Evolutionary conservation across 2,329 filamentous ascomycete genomes (phyloP).

Genomic region (Fusarium albosuccineum): DNA sequence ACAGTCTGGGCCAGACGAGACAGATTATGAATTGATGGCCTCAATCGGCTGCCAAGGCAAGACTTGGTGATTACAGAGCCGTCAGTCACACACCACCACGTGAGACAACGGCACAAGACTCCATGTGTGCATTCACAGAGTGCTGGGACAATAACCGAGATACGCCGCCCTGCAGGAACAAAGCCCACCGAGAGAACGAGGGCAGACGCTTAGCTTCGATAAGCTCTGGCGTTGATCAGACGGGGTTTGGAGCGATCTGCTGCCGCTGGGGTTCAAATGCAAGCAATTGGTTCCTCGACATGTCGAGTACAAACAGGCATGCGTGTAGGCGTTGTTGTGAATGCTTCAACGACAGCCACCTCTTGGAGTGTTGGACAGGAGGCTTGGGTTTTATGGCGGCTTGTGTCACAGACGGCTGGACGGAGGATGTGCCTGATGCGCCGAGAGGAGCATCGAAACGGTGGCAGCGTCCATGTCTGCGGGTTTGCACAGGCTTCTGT

Average conservation of each 20-base stretch:
- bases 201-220: constrained; percentile 16
- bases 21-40: background rate
- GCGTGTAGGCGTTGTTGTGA: constrained; percentile 1
- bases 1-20: constrained; percentile 14
- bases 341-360: background rate
- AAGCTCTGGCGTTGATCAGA: constrained; percentile 33
- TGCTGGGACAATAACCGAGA: background rate
- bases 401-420: constrained; percentile 14
- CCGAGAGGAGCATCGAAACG: background rate
- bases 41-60: constrained; percentile 11
- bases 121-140: background rate
- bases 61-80: constrained; percentile 8
- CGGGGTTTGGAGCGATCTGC: constrained; percentile 27
- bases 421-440: background rate
- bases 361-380: background rate
- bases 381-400: constrained; percentile 12
- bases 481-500: too few relatives aligned
- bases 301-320: background rate
- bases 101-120: constrained; percentile 5
- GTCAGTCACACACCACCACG: background rate
- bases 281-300: constrained; percentile 25
- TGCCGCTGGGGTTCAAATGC: constrained; percentile 30
- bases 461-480: too few relatives aligned
- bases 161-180: constrained; percentile 11
- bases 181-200: background rate